These are phyloP conservation scores for Fusarium compactum DNA, from an alignment of 2,329 filamentous ascomycete species.

Conservation along the genomic window DNA sequence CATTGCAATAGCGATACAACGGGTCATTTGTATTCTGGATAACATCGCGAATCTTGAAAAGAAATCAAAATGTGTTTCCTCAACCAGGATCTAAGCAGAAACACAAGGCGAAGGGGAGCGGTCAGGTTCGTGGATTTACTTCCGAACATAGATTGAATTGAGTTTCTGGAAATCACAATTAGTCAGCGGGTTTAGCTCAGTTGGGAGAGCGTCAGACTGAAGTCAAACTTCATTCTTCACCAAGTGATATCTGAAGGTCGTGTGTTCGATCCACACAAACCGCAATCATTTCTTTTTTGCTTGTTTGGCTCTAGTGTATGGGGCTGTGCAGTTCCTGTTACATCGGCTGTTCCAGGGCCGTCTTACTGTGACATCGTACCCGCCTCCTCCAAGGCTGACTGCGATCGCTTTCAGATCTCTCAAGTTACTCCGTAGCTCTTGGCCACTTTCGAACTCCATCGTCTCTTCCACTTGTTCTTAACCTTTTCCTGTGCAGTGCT, in stretches of 20 bases:
- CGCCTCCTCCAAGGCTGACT: too few relatives aligned
- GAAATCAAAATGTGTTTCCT: too few relatives aligned
- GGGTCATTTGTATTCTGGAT: too few relatives aligned
- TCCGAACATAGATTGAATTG: not conserved
- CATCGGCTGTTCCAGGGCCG: not conserved
- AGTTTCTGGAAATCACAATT: accelerated
- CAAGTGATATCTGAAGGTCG: constrained; percentile 29
- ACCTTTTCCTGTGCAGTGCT: too few relatives aligned
- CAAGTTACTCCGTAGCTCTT: too few relatives aligned
- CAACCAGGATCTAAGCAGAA: too few relatives aligned
- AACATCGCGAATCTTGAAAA: not conserved
- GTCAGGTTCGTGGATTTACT: accelerated
- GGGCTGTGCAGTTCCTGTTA: not conserved
- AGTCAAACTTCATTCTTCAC: constrained; percentile 29
- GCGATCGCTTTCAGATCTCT: too few relatives aligned
- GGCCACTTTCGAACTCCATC: too few relatives aligned
- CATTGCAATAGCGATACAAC: accelerated
- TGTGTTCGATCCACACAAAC: constrained; percentile 36
- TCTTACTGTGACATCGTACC: not conserved
- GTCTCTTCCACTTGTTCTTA: too few relatives aligned
- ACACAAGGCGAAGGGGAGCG: too few relatives aligned
- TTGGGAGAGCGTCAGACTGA: constrained; percentile 35
- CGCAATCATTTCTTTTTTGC: constrained; percentile 2
- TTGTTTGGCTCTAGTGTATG: not conserved
- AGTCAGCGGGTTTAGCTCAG: constrained; percentile 34